These are phyloP conservation scores for Leucoagaricus sp. DNA, from an alignment of 1,284 basidiomycete genomes.

Conservation along the genomic window DNA sequence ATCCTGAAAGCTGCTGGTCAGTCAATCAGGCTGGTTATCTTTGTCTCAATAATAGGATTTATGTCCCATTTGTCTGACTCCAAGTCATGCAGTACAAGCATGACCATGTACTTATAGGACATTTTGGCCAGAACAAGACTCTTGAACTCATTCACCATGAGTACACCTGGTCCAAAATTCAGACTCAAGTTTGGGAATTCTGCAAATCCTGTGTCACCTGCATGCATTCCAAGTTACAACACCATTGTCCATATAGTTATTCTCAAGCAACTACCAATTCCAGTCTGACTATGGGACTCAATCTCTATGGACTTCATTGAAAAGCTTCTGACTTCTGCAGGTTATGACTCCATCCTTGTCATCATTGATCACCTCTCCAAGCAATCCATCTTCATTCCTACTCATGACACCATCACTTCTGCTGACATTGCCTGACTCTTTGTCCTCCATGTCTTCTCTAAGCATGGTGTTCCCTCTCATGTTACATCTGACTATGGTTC, in stretches of 20 bases:
- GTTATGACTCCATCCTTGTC: conserved; percentile 40
- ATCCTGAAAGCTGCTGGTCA: background rate
- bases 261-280: conserved; percentile 36
- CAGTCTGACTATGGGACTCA: conserved; percentile 36
- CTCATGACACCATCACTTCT: conserved; percentile 29
- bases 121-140: background rate
- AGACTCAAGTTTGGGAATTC: conserved; percentile 27
- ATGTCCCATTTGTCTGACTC: background rate
- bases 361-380: conserved; percentile 17
- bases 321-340: conserved; percentile 35
- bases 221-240: conserved; percentile 28
- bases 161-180: conserved; percentile 36
- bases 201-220: conserved; percentile 36
- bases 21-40: background rate
- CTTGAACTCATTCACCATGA: conserved; percentile 19
- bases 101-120: background rate
- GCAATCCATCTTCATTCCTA: conserved; percentile 24
- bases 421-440: conserved; percentile 30
- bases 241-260: conserved; percentile 35
- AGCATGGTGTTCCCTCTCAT: conserved; percentile 28
- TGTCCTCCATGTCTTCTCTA: conserved; percentile 27
- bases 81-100: background rate
- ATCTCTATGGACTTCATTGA: conserved; percentile 48
- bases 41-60: background rate
- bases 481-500: conserved; percentile 29